Base-by-base conservation (phyloP, 2,329 filamentous ascomycete genomes). In the Fusarium udum region DNA sequence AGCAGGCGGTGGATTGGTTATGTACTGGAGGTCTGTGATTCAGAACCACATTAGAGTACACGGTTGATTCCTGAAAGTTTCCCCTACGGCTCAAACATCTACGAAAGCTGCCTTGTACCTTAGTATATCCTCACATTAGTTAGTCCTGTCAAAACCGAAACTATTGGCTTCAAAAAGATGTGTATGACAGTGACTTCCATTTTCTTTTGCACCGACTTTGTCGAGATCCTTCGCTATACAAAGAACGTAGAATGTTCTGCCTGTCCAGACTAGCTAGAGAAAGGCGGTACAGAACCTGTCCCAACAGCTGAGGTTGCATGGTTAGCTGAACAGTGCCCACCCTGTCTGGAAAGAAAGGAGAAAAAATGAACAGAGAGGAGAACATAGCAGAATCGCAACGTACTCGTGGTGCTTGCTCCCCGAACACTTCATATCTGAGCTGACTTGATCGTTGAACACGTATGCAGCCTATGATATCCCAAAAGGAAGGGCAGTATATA, bases 31-130 rank as follows among this genome's bases (percentile, higher is more conserved):
- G 0, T 3, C 10, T 22, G 2, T 1, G 14, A 22, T 10, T 28
- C 24, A 16, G 10, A 18, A 2, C 8, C 3, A 28, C 7, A 16
- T 5, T 1, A n/a, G 24, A 5, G 24, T 22, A 39, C 4, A 39
- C n/a, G 20, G 2, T 4, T 13, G 7, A 53, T 9, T 39, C 1
- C 14, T 2, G n/a, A 15, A 18, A 9, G 7, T 7, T 28, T 22
- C 6, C 13, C n/a, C 6, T 3, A 14, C 16, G 24, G 0, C 45
- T 48, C 4, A 22, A 31, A 48, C 20, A 31, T 16, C 18, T 12
- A 16, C 6, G 1, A 13, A 32, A n/a, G 11, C 0, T 4, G 4
- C 5, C 22, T 3, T 8, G 8, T 20, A 4, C 11, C 22, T 24
- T 4, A 24, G 8, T 34, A 24, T 15, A 24, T 4, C 18, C 31